Conservation (phyloP, 305 asterid species). For the Fraxinus dipetala region DNA sequence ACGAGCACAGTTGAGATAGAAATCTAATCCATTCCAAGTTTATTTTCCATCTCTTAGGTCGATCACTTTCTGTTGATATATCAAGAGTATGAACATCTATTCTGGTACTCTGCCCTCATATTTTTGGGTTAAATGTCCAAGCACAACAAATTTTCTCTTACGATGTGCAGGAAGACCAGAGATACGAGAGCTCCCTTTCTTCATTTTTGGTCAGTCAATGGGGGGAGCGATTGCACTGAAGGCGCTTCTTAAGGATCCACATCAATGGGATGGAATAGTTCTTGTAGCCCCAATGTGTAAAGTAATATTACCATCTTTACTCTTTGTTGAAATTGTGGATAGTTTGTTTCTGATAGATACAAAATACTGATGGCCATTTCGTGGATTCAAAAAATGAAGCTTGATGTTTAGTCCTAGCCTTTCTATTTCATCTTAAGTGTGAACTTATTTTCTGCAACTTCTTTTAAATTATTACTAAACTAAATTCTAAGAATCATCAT, state of each 20-base stretch:
- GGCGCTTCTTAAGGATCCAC: slow-evolving; percentile 70
- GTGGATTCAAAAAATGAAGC: neutral
- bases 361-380: neutral
- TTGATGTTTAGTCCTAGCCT: neutral
- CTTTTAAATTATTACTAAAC: neutral
- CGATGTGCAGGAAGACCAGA: slow-evolving; percentile 72
- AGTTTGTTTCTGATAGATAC: neutral
- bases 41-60: neutral
- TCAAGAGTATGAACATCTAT: neutral
- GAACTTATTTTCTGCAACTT: neutral
- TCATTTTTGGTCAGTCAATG: slow-evolving; percentile 94
- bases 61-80: neutral
- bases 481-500: neutral
- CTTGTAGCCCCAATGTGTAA: slow-evolving; percentile 97
- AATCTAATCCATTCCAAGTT: neutral
- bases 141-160: neutral
- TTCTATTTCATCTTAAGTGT: neutral
- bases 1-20: neutral
- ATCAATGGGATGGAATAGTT: slow-evolving; percentile 82
- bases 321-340: neutral
- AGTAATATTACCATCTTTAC: slow-evolving; percentile 39
- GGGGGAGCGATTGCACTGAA: slow-evolving; percentile 91
- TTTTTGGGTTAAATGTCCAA: neutral
- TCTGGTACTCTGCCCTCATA: neutral
- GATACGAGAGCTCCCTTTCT: slow-evolving; percentile 65